Evolutionary conservation across 2,329 filamentous ascomycete genomes (phyloP).

Genomic region (Ciborinia camelliae): DNA sequence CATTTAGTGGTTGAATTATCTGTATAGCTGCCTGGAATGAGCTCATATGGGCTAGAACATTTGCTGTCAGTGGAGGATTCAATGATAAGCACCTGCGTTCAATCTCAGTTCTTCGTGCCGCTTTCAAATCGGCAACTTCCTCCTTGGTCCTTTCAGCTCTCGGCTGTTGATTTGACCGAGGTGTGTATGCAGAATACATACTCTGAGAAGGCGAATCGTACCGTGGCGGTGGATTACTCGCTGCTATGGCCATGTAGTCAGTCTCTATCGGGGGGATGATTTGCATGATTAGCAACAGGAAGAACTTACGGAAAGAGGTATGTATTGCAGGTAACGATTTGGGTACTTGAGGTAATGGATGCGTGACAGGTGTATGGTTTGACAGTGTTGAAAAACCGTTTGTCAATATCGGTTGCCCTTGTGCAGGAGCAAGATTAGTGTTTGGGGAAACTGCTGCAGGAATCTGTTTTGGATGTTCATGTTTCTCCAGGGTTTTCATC

Average conservation of each 20-base stretch:
- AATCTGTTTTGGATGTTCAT: conserved; percentile 19
- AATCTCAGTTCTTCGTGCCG: conserved; percentile 64
- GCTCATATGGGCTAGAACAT: conserved; percentile 64
- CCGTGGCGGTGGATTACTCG: conserved; percentile 28
- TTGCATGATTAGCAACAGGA: background rate
- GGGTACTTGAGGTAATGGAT: conserved; percentile 16
- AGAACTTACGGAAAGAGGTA: conserved; percentile 21
- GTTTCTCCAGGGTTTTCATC: conserved; percentile 25
- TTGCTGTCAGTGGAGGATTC: conserved; percentile 60
- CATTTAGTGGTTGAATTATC: conserved; percentile 64
- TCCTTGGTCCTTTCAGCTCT: conserved; percentile 54
- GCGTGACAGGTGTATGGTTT: conserved; percentile 6
- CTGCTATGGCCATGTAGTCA: conserved; percentile 22
- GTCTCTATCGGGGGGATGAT: background rate
- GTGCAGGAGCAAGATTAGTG: background rate
- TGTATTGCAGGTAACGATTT: conserved; percentile 21
- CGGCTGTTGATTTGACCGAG: conserved; percentile 29
- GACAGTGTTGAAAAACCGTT: conserved; percentile 1
- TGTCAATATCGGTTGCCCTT: conserved; percentile 5
- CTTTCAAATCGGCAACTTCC: conserved; percentile 62
- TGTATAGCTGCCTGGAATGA: conserved; percentile 72
- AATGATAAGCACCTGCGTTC: conserved; percentile 65
- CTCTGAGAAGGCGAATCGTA: conserved; percentile 36
- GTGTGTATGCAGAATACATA: conserved; percentile 30
- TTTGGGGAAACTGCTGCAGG: background rate